These are phyloP conservation scores for Hypoxylon intermedium DNA, from an alignment of 495 filamentous ascomycete species.

Conservation along the genomic window DNA sequence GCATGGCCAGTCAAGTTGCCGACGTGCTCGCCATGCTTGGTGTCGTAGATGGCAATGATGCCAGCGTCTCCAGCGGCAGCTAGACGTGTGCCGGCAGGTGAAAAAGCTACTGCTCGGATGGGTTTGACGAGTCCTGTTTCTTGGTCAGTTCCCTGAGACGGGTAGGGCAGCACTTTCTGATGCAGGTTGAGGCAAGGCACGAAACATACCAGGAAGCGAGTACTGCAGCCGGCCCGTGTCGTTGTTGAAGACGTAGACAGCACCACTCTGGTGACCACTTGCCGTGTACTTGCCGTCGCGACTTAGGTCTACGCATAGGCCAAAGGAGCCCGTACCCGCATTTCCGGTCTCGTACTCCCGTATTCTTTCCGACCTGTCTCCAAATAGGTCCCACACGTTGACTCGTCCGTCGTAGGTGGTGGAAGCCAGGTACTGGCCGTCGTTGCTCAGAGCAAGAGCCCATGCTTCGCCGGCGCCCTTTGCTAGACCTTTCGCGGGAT, in stretches of 20 bases:
- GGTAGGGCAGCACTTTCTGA: not conserved
- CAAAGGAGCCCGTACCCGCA: constrained; percentile 69
- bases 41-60: constrained; percentile 90
- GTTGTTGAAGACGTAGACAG: constrained; percentile 94
- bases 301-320: constrained; percentile 80
- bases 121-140: constrained; percentile 79
- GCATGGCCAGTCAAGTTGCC: constrained; percentile 79
- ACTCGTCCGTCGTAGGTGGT: constrained; percentile 84
- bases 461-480: constrained; percentile 71
- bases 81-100: constrained; percentile 79
- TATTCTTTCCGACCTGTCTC: constrained; percentile 61
- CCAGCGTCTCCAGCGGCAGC: constrained; percentile 92
- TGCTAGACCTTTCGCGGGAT: constrained; percentile 41
- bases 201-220: constrained; percentile 75
- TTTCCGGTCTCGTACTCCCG: constrained; percentile 88
- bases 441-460: constrained; percentile 83
- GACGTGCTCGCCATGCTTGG: constrained; percentile 88
- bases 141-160: constrained; percentile 9
- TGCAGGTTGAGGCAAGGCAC: not conserved
- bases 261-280: constrained; percentile 90
- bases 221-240: constrained; percentile 84
- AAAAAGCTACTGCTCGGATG: constrained; percentile 84
- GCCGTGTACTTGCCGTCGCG: constrained; percentile 84
- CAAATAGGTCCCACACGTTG: constrained; percentile 81
- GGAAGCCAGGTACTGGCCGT: constrained; percentile 81